Conservation (phyloP, 805 yeast species). For the Metschnikowia lunata region DNA sequence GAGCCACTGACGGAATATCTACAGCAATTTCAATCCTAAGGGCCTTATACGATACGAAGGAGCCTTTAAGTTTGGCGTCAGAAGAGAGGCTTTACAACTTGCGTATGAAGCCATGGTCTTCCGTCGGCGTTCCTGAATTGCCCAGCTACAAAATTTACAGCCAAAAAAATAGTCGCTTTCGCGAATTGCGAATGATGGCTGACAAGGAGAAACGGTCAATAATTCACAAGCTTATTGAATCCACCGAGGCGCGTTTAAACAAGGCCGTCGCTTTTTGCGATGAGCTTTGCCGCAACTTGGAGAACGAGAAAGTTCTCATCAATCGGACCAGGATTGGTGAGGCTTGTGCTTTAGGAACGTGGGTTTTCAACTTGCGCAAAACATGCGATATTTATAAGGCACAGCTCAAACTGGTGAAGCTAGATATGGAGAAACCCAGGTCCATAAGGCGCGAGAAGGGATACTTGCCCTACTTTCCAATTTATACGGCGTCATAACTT, state of each 20-base stretch:
- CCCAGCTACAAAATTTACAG: conserved; percentile 46
- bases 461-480: conserved; percentile 12
- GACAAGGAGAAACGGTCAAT: neutral
- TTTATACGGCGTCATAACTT: conserved; percentile 1
- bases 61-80: conserved; percentile 1
- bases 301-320: conserved; percentile 2
- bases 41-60: neutral
- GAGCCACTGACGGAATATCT: conserved; percentile 20
- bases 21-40: conserved; percentile 9
- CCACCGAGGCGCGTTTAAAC: neutral
- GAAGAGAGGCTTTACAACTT: conserved; percentile 32
- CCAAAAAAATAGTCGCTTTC: neutral
- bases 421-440: neutral
- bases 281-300: conserved; percentile 7
- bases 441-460: conserved; percentile 6
- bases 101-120: conserved; percentile 73
- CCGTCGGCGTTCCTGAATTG: conserved; percentile 71
- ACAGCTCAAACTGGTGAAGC: conserved; percentile 1
- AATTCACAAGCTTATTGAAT: neutral
- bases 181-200: neutral
- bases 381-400: conserved; percentile 14
- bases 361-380: conserved; percentile 8
- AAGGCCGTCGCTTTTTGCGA: conserved; percentile 4
- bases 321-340: conserved; percentile 4
- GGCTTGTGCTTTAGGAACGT: conserved; percentile 4